Evolutionary conservation across 2,329 filamentous ascomycete species (phyloP).

Genomic region (Curvularia sp.): DNA sequence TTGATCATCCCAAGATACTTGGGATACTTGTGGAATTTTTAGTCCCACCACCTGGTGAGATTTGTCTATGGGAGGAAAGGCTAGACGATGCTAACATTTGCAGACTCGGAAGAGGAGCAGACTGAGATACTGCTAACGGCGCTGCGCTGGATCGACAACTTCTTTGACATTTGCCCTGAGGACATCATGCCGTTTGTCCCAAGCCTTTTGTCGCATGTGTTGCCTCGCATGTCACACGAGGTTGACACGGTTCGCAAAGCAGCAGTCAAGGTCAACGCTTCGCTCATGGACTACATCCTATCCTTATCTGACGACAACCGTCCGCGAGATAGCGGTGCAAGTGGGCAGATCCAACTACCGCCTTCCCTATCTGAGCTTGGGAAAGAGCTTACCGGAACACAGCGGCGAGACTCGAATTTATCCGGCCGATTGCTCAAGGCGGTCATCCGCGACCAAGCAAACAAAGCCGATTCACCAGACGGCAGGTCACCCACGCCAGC

Average conservation of each 20-base stretch:
- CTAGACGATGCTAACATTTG: conserved; percentile 24
- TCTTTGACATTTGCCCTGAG: conserved; percentile 96
- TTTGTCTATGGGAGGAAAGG: neutral
- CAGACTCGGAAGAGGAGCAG: conserved; percentile 68
- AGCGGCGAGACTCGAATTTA: conserved; percentile 50
- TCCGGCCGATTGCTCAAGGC: conserved; percentile 47
- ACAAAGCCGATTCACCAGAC: conserved; percentile 38
- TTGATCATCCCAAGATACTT: conserved; percentile 90
- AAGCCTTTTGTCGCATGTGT: conserved; percentile 85
- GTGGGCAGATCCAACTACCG: conserved; percentile 54
- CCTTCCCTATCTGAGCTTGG: conserved; percentile 49
- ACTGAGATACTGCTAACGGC: conserved; percentile 85
- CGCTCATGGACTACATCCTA: conserved; percentile 92
- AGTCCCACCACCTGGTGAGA: conserved; percentile 77
- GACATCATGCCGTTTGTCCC: conserved; percentile 96
- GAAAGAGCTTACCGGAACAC: conserved; percentile 53
- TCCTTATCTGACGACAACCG: conserved; percentile 74
- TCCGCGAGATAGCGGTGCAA: conserved; percentile 51
- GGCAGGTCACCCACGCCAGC: conserved; percentile 52
- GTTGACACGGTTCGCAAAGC: conserved; percentile 89
- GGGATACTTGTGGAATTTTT: conserved; percentile 91
- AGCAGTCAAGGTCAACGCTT: conserved; percentile 86
- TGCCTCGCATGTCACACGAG: conserved; percentile 92
- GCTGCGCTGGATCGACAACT: conserved; percentile 92
- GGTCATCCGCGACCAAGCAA: conserved; percentile 44